Base-by-base conservation (phyloP, 129 eudicot genomes). In the Sambucus nigra region DNA sequence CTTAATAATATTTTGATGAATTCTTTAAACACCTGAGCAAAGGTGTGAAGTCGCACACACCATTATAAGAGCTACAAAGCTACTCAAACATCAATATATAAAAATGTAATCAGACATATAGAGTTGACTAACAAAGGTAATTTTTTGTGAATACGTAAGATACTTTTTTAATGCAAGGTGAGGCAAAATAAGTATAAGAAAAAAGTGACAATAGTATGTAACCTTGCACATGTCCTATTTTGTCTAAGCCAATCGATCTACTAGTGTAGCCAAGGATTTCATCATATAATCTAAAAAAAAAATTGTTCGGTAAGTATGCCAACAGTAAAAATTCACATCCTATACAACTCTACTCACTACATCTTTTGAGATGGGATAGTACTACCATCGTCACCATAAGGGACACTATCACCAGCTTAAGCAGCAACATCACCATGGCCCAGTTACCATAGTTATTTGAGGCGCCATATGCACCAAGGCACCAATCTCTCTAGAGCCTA, bases 1-100 rank as follows among this genome's bases (percentile, higher is more conserved):
- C 32, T 55, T 35, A 33, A 52, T 1, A 38, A 50, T 10, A 65
- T 23, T 59, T 49, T 19, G 44, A 52, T 56, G 55, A 51, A 33
- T 49, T 55, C 51, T 57, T 41, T 61, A 0, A 28, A 51, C 48
- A 13, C 33, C 20, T 7, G 63, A 25, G 22, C 2, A 4, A 16
- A 32, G 11, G 60, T 32, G 18, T 55, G 25, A 55, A 31, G 60
- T 18, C 5, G 27, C 25, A n/a, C 25, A 31, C 14, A 35, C 7
- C 24, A 32, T 9, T 33, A 23, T 0, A n/a, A 27, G 45, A 8
- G 15, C 60, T 10, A 16, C 11, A 32, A 32, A 55, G 42, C 38
- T 55, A 55, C 60, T 20, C 9, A 31, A 18, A 9, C 3, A 49
- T 1, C 11, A 0, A 56, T 35, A 31, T 14, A 42, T 31, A 31